A percentile compares a stretch with the other conserved stretches of the same genome.
These are phyloP conservation scores for Tolypocladium tundrense DNA, from an alignment of 2,329 filamentous ascomycete species.

Conservation along the genomic window DNA sequence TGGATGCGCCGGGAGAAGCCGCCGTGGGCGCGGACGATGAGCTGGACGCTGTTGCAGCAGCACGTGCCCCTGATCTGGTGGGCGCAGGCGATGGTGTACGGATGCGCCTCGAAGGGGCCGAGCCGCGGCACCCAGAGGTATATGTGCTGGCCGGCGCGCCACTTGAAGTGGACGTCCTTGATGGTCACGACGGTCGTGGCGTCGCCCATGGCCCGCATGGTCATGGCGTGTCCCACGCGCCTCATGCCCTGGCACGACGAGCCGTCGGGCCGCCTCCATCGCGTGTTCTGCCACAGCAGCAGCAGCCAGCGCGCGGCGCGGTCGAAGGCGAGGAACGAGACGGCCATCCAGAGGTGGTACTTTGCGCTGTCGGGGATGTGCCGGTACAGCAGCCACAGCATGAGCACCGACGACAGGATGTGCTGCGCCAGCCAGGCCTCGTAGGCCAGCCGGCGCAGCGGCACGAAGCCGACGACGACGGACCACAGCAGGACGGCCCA, in stretches of 20 bases:
- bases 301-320: conserved; percentile 40
- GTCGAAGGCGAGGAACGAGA: conserved; percentile 53
- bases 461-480: conserved; percentile 50
- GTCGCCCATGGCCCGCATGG: conserved; percentile 36
- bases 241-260: conserved; percentile 36
- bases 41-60: conserved; percentile 48
- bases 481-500: conserved; percentile 60
- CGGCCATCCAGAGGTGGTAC: conserved; percentile 56
- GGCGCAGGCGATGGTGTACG: conserved; percentile 51
- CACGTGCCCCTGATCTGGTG: conserved; percentile 39
- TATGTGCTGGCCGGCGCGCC: conserved; percentile 50
- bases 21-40: conserved; percentile 43
- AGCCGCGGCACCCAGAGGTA: conserved; percentile 50
- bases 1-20: conserved; percentile 49
- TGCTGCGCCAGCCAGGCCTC: conserved; percentile 64
- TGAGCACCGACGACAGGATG: conserved; percentile 47
- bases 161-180: conserved; percentile 48
- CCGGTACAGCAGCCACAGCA: conserved; percentile 52
- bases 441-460: conserved; percentile 55
- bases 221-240: conserved; percentile 41
- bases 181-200: conserved; percentile 48
- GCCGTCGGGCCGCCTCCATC: conserved; percentile 25
- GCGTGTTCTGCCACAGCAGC: conserved; percentile 43
- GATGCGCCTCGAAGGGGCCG: conserved; percentile 45
- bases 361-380: conserved; percentile 51